These are phyloP conservation scores for Cystobasidium tubakii DNA, from an alignment of 768 basidiomycete genomes.

Conservation along the genomic window DNA sequence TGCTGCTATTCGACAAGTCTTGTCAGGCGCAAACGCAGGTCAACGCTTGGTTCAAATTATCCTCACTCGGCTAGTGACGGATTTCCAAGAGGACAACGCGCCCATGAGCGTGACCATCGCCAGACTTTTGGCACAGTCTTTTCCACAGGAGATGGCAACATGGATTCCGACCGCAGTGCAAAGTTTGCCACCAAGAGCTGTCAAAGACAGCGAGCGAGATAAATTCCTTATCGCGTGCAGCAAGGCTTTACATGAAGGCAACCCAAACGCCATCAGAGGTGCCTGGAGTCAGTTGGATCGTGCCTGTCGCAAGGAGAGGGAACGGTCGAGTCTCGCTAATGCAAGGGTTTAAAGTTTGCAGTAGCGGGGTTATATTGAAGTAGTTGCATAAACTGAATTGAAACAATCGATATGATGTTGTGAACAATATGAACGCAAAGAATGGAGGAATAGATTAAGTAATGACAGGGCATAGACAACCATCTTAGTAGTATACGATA, in stretches of 20 bases:
- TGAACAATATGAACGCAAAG: not conserved
- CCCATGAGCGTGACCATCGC: slow-evolving; percentile 71
- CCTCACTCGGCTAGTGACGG: slow-evolving; percentile 70
- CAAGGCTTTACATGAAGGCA: slow-evolving; percentile 58
- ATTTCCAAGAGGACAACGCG: slow-evolving; percentile 80
- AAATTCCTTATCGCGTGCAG: slow-evolving; percentile 69
- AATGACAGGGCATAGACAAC: not conserved
- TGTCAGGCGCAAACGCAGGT: slow-evolving; percentile 55
- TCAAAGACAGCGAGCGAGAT: slow-evolving; percentile 56
- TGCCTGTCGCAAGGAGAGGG: not conserved
- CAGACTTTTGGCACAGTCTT: slow-evolving; percentile 62
- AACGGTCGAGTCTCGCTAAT: not conserved
- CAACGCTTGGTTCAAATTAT: slow-evolving; percentile 63
- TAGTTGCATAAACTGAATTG: too few relatives aligned
- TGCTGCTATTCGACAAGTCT: slow-evolving; percentile 19
- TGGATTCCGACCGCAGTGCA: slow-evolving; percentile 72
- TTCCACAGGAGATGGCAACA: slow-evolving; percentile 62
- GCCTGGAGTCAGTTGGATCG: slow-evolving; percentile 1
- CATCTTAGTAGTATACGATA: not conserved
- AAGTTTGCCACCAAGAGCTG: slow-evolving; percentile 56
- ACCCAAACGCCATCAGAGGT: slow-evolving; percentile 50
- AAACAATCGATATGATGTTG: not conserved
- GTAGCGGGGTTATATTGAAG: not conserved
- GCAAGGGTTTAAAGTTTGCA: not conserved
- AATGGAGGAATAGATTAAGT: not conserved